Percentiles rank a stretch among this genome's conserved stretches.
Conservation (phyloP, 179 eudicot genomes). For the Monotropa hypopitys region DNA sequence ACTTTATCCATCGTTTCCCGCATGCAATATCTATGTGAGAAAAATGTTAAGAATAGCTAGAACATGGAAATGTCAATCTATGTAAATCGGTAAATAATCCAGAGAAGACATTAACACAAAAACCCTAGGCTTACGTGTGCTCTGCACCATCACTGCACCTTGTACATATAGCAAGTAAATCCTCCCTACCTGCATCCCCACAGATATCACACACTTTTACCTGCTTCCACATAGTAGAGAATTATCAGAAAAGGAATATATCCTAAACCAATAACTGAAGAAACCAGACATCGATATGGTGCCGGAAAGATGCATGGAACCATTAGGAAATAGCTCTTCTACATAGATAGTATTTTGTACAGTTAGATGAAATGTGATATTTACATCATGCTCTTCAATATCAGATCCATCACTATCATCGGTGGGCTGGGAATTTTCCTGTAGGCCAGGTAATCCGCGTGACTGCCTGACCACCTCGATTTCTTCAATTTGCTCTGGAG, state of each 20-base stretch:
- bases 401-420: slow-evolving; percentile 58
- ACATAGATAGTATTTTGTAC: no score
- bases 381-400: slow-evolving; percentile 66
- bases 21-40: slow-evolving; percentile 49
- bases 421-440: slow-evolving; percentile 20
- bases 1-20: slow-evolving; percentile 44
- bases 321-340: background rate
- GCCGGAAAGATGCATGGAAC: background rate
- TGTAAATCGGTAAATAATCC: background rate
- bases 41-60: background rate
- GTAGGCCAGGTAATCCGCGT: slow-evolving; percentile 14
- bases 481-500: slow-evolving; percentile 21
- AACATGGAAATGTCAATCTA: background rate
- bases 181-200: slow-evolving; percentile 69
- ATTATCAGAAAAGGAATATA: background rate
- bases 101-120: background rate
- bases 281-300: background rate
- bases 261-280: background rate
- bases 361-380: slow-evolving; percentile 11
- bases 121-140: slow-evolving; percentile 40
- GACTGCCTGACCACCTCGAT: slow-evolving; percentile 13
- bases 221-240: slow-evolving; percentile 16
- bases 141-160: slow-evolving; percentile 72
- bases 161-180: slow-evolving; percentile 59
- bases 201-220: slow-evolving; percentile 68